Conservation (phyloP, 192 early-diverging fungal genomes). For the Backusella tuberculispora region DNA sequence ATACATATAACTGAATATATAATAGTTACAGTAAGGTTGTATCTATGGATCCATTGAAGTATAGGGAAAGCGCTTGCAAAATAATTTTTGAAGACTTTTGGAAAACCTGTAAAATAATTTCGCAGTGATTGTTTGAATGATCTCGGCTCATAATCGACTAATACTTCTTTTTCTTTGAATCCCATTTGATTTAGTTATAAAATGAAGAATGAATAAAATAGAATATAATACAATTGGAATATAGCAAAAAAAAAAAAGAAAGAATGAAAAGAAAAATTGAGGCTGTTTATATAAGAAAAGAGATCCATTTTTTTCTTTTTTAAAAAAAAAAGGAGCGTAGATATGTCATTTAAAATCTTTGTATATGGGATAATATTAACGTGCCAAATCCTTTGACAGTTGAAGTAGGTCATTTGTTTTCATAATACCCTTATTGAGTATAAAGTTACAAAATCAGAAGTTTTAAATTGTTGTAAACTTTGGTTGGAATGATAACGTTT, state of each 20-base stretch:
- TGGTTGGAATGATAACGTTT: not conserved
- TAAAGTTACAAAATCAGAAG: not conserved
- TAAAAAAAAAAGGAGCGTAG: not conserved
- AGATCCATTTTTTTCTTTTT: too few species aligned
- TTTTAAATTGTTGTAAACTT: not conserved
- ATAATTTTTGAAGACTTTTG: slow-evolving; percentile 22
- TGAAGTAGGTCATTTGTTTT: not conserved
- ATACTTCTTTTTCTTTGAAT: not conserved
- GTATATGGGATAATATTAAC: not conserved
- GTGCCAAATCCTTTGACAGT: not conserved
- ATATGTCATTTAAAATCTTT: not conserved
- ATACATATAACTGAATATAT: not conserved
- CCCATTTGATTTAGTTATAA: slow-evolving; percentile 1
- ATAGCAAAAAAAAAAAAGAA: not conserved
- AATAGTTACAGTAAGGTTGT: slow-evolving; percentile 36
- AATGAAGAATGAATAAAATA: not conserved
- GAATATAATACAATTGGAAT: too few species aligned
- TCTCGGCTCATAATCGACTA: not conserved
- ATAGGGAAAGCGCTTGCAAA: slow-evolving; percentile 36
- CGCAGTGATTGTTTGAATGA: not conserved
- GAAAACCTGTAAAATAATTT: slow-evolving; percentile 14
- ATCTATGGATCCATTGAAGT: slow-evolving; percentile 40
- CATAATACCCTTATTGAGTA: not conserved
- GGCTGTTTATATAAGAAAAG: not conserved
- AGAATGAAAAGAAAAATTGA: not conserved